Base-by-base conservation (phyloP, 306 rosid genomes). In the Luffa acutangula region DNA sequence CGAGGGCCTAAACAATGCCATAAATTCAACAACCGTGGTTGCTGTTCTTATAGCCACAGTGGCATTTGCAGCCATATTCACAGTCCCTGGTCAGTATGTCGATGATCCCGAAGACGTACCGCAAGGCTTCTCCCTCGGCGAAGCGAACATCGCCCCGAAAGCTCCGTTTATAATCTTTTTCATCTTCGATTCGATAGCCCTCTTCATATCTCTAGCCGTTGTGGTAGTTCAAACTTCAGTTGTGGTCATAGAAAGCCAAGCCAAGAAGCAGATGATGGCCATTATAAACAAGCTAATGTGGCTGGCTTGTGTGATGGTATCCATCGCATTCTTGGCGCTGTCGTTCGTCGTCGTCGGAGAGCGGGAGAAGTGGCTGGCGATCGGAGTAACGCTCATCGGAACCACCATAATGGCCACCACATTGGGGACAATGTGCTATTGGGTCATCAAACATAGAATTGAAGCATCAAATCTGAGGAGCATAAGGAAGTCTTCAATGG, bases 181-280 rank as follows among this genome's bases (percentile, higher is more conserved):
- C 79, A 70, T 96, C 53, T 90, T 96, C 18, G 97, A 96, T 76
- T 85, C 99, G 6, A 78, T 96, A 52, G 99, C 99, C 14, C 93
- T 96, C 9, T 96, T 96, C 87, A 91, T 96, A 60, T 93, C 98
- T 6, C 89, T 96, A 18, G 99, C 99, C 0, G 99, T 96, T 3
- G 99, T 96, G 79, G 96, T 96, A 20, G 99, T 96, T 31, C 99
- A 96, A 81, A 96, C 99, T 2, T 96, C 99, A 1, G 93, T 96
- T 6, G 99, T 96, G 69, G 97, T 90, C 6, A 93, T 93, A 21
- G 99, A 96, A 83, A 93, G 98, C 93, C 90, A 89, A 62, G 99
- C 99, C 11, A 96, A 96, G 96, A 96, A 91, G 92, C 99, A 96
- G 70, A 90, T 96, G 99, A 93, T 93, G 97, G 94, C 98, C 0